These are phyloP conservation scores for Lupinus albus DNA, from an alignment of 306 rosid species.

Conservation along the genomic window DNA sequence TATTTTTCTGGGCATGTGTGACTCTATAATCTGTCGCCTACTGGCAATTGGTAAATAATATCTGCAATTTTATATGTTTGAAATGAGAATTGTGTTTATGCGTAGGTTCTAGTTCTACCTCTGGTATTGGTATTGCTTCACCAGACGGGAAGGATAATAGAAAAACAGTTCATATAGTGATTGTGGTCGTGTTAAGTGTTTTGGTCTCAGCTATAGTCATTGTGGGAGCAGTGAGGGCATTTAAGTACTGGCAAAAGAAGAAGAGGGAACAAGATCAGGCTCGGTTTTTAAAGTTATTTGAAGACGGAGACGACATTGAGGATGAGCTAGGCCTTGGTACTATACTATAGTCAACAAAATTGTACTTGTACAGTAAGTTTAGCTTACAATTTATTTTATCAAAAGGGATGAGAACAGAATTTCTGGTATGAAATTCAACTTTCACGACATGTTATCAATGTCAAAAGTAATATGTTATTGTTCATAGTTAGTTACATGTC, in stretches of 20 bases:
- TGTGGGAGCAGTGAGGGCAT: slow-evolving; percentile 47
- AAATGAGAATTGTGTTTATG: slow-evolving; percentile 19
- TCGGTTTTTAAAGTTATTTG: slow-evolving; percentile 85
- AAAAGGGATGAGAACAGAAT: slow-evolving; percentile 19
- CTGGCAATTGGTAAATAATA: neutral
- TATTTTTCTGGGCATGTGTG: slow-evolving; percentile 1
- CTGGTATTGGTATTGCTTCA: slow-evolving; percentile 26
- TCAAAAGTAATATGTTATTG: slow-evolving; percentile 15
- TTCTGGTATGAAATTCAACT: slow-evolving; percentile 14
- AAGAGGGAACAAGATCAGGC: slow-evolving; percentile 87
- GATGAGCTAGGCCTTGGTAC: slow-evolving; percentile 80
- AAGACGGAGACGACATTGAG: slow-evolving; percentile 86
- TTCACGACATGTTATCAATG: slow-evolving; percentile 5
- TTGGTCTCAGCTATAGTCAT: slow-evolving; percentile 43
- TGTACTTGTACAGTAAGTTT: slow-evolving; percentile 54
- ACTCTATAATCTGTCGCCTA: neutral
- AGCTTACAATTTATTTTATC: slow-evolving; percentile 48
- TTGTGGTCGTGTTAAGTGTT: slow-evolving; percentile 47
- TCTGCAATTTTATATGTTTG: slow-evolving; percentile 12
- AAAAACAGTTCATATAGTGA: slow-evolving; percentile 51
- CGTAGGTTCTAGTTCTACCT: slow-evolving; percentile 47
- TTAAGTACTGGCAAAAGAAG: slow-evolving; percentile 86
- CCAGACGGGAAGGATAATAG: slow-evolving; percentile 32
- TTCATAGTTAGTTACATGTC: slow-evolving; percentile 36
- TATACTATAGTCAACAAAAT: slow-evolving; percentile 49